Base-by-base conservation (phyloP, 2,329 filamentous ascomycete species). In the Xylariaceae sp. region DNA sequence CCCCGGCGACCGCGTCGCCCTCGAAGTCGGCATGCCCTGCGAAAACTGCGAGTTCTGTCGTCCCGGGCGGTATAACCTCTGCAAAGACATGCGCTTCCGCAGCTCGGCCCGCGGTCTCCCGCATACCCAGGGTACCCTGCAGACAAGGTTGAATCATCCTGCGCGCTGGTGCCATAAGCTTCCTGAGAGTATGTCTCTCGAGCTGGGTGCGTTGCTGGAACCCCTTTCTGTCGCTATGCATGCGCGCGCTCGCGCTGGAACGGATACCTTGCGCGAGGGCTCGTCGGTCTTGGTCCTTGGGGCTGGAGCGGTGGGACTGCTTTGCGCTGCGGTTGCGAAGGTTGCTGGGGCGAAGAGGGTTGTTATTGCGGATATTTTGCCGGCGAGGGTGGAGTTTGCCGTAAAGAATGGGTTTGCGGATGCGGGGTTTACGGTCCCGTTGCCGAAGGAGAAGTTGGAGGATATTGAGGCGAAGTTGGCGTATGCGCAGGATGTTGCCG, bases 1-100 rank as follows among this genome's bases (percentile, higher is more conserved):
- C 64, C 77, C 82, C 39, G 88, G 88, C 58, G 90, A 95, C 73
- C 81, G 80, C 18, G 90, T 94, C 18, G 83, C 83, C 3, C 77
- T 84, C 15, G 81, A 84, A 66, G 81, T 83, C 54, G 82, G 82
- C 37, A 73, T 83, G 52, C 78, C 82, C 1, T 84, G 82, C 64
- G 79, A 78, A 35, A 69, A 73, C 49, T 84, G 82, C 66, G 75
- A 73, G 17, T 74, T 78, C 58, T 84, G 83, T 70, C 42, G 51
- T 10, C 63, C 65, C 44, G 89, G 89, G 1, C 74, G 81, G 2
- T 86, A 86, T 68, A 86, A 86, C 70, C 82, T 86, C 68, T 86
- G 83, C 72, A 71, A 74, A 8, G 74, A 72, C 51, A 82, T 86
- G 80, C 76, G 74, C 64, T 86, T 86, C 71, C 76, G 82, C 45